Evolutionary conservation across 2,329 filamentous ascomycete genomes (phyloP).

Genomic region (Karstenula rhodostoma): DNA sequence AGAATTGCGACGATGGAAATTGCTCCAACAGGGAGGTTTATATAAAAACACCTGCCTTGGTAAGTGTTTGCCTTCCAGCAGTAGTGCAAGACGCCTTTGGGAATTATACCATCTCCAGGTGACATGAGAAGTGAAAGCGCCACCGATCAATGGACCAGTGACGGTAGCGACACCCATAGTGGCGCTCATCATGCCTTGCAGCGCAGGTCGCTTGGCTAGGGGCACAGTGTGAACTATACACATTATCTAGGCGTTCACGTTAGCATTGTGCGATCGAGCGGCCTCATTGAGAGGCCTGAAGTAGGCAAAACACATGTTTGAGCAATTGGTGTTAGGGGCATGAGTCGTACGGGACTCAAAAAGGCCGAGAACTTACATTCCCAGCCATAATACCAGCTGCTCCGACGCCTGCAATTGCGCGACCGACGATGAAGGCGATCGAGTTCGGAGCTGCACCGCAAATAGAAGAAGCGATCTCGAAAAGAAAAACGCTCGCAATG

Average conservation of each 20-base stretch:
- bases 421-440: constrained; percentile 55
- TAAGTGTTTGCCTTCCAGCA: constrained; percentile 46
- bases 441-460: constrained; percentile 53
- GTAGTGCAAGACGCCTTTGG: constrained; percentile 14
- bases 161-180: constrained; percentile 52
- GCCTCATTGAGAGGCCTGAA: not conserved
- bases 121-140: constrained; percentile 62
- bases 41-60: constrained; percentile 31
- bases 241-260: not conserved
- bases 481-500: constrained; percentile 49
- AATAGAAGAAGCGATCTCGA: constrained; percentile 54
- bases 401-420: constrained; percentile 58
- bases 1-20: constrained; percentile 20
- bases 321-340: not conserved
- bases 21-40: constrained; percentile 31
- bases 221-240: constrained; percentile 46
- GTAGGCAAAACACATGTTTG: not conserved
- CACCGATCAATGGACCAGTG: constrained; percentile 25
- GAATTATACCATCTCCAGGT: constrained; percentile 55
- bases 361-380: constrained; percentile 44
- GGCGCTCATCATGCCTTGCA: constrained; percentile 53
- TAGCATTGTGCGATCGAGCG: not conserved
- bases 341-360: not conserved
- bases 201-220: constrained; percentile 51
- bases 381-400: constrained; percentile 57